Conservation (phyloP, 495 filamentous ascomycete genomes). For the Penicillium egyptiacum region DNA sequence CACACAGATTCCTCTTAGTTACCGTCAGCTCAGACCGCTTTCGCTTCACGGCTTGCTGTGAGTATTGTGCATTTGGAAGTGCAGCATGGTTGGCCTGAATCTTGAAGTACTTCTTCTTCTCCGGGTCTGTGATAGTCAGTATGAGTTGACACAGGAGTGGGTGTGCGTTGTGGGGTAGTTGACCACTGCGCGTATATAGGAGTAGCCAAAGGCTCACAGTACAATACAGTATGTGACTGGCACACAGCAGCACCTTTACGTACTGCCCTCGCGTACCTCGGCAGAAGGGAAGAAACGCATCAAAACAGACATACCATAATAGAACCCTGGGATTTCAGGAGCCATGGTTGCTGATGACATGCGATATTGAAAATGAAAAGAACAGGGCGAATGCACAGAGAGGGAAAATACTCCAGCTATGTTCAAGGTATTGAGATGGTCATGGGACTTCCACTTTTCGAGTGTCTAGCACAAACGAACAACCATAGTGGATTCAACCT, state of each 20-base stretch:
- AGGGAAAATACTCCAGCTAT: not conserved
- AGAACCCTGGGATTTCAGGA: slow-evolving; percentile 48
- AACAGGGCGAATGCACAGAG: not conserved
- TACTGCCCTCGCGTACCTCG: not conserved
- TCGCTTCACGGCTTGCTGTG: slow-evolving; percentile 47
- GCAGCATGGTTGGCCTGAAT: slow-evolving; percentile 52
- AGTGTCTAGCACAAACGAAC: slow-evolving; percentile 2
- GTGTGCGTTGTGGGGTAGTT: not conserved
- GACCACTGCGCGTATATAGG: not conserved
- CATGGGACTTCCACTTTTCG: slow-evolving; percentile 1
- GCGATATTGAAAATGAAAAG: not conserved
- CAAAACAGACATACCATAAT: slow-evolving; percentile 39
- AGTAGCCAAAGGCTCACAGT: not conserved
- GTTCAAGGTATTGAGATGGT: not conserved
- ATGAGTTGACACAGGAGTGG: not conserved
- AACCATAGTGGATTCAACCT: not conserved
- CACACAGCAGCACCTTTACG: not conserved
- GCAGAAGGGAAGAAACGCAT: not conserved
- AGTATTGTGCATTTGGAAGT: slow-evolving; percentile 44
- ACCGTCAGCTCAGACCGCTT: slow-evolving; percentile 41
- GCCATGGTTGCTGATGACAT: slow-evolving; percentile 43
- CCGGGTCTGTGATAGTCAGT: slow-evolving; percentile 35
- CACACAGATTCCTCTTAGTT: not conserved
- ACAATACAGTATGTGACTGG: not conserved
- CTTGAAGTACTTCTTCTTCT: slow-evolving; percentile 60